Conservation (phyloP, 2,329 filamentous ascomycete genomes). For the Monosporascus sp. region DNA sequence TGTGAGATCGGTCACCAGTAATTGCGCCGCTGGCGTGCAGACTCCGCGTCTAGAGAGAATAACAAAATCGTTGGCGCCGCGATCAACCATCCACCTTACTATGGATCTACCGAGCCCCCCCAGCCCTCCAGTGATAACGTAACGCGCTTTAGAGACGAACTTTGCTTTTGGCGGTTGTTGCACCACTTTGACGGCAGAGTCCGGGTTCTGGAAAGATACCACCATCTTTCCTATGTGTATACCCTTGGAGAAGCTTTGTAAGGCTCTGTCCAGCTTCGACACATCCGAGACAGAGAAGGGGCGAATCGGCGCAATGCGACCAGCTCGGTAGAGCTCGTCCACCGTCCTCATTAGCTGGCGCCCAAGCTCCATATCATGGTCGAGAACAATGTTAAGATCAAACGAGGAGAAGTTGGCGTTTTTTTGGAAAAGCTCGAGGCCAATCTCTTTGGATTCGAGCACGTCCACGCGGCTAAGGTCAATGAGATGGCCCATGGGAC, state of each 20-base stretch:
- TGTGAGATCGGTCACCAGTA: neutral
- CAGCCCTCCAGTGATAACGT: conserved; percentile 17
- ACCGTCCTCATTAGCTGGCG: conserved; percentile 5
- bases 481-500: conserved; percentile 4
- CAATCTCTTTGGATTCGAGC: conserved; percentile 3
- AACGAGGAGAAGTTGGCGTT: conserved; percentile 8
- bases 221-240: conserved; percentile 20
- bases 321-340: conserved; percentile 4
- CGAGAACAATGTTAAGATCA: conserved; percentile 5
- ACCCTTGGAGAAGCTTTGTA: conserved; percentile 10
- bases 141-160: conserved; percentile 14
- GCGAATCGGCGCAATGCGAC: conserved; percentile 5
- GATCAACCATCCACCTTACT: conserved; percentile 14
- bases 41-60: conserved; percentile 15
- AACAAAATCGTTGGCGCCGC: conserved; percentile 15
- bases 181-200: conserved; percentile 3
- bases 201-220: conserved; percentile 7
- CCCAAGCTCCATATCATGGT: conserved; percentile 1
- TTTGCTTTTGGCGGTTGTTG: neutral
- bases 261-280: conserved; percentile 6
- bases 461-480: conserved; percentile 4
- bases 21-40: conserved; percentile 1
- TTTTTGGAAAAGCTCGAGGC: conserved; percentile 5
- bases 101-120: conserved; percentile 12
- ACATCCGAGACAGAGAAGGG: conserved; percentile 4